phyloP scores from a whole-genome alignment of 805 yeast species.

The Saturnispora besseyi region DNA sequence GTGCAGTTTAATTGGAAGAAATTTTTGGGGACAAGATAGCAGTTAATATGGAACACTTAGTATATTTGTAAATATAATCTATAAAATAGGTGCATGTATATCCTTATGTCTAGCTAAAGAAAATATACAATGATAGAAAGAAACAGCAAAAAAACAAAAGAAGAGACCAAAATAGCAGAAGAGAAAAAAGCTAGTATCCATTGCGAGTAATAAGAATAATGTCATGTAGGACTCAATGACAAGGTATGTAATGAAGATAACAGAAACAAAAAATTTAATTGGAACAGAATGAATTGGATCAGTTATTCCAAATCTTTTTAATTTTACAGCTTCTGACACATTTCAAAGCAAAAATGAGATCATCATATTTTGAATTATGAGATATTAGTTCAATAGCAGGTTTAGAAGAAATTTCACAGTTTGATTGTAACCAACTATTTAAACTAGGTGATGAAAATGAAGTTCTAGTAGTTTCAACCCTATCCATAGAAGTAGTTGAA shows the following conservation, averaged over 20 bases:
- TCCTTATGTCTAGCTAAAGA: not conserved
- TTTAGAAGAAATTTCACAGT: not conserved
- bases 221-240: no score
- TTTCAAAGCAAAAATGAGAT: slow-evolving; percentile 21
- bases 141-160: not conserved
- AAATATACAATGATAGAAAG: not conserved
- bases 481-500: not conserved
- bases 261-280: not conserved
- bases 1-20: not conserved
- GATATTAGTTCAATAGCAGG: not conserved
- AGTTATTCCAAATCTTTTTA: slow-evolving; percentile 3
- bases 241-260: no score
- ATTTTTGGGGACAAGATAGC: not conserved
- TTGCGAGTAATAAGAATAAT: no score
- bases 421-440: not conserved
- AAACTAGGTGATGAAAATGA: not conserved
- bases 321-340: slow-evolving; percentile 23
- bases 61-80: not conserved
- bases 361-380: slow-evolving; percentile 16
- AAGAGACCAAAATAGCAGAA: not conserved
- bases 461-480: not conserved
- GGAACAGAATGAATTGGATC: no score
- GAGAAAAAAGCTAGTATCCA: not conserved
- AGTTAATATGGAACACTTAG: not conserved
- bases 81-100: not conserved